Base-by-base conservation (phyloP, 495 filamentous ascomycete genomes). In the Lophiostoma macrostomum region DNA sequence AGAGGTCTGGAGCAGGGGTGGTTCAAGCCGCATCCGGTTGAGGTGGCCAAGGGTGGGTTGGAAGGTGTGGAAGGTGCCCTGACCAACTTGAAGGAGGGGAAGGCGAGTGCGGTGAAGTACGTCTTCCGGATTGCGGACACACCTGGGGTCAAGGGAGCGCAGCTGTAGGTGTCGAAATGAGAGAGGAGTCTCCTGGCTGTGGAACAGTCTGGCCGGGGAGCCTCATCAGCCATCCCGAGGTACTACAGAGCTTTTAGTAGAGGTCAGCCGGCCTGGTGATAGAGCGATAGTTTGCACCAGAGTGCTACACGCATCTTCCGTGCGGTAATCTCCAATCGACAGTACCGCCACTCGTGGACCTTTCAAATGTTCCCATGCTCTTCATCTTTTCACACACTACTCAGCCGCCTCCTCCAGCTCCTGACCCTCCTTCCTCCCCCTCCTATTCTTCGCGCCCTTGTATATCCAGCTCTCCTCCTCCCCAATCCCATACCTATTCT, bases 111-210 rank as follows among this genome's bases (percentile, higher is more conserved):
- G 13, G 70, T 79, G 0, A 90, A 90, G 64, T 87, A 85, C 69
- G 78, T 88, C 1, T 81, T 85, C 49, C 67, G 80, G 25, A 80
- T 90, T 67, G 78, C 57, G 36, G 84, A 89, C 29, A 87, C 84
- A 50, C 71, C 71, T 18, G 62, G 62, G 18, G 52, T 51, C 0
- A 55, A 50, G 37, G 27, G 44, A 12, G 5, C 34, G 34, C 5
- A 12, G 34, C 34, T 37, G 6, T 37, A 37, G 34, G n/a, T n/a
- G n/a, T n/a, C n/a, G n/a, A n/a, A n/a, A n/a, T n/a, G n/a, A n/a
- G n/a, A n/a, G n/a, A n/a, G n/a, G n/a, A n/a, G n/a, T n/a, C n/a
- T n/a, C n/a, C n/a, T n/a, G n/a, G n/a, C n/a, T n/a, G n/a, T n/a
- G n/a, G n/a, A n/a, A n/a, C n/a, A n/a, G n/a, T n/a, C n/a, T n/a